phyloP scores from a whole-genome alignment of 2,329 filamentous ascomycete species.

The Monilinia polystroma region DNA sequence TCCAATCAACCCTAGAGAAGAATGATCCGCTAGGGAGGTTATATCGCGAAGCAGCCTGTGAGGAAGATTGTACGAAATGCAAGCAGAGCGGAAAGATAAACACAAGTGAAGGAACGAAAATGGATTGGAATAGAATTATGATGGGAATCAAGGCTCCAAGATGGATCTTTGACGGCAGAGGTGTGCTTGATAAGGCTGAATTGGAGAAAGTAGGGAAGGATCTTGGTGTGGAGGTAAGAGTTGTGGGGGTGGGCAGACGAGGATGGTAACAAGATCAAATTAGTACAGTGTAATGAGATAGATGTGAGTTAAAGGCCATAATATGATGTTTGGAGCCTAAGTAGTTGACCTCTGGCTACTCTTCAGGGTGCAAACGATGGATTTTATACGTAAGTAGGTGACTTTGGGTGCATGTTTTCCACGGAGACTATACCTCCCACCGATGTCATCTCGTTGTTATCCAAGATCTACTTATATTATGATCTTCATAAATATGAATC shows the following conservation, averaged over 20 bases:
- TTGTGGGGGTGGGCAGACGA: slow-evolving; percentile 27
- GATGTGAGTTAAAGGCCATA: background rate
- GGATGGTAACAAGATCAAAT: background rate
- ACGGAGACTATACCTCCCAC: background rate
- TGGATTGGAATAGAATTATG: slow-evolving; percentile 49
- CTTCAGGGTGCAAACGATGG: background rate
- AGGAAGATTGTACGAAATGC: slow-evolving; percentile 40
- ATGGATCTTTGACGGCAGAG: slow-evolving; percentile 50
- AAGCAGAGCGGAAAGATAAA: slow-evolving; percentile 26
- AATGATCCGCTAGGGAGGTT: slow-evolving; percentile 25
- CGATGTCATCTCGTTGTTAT: too few relatives aligned
- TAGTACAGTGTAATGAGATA: background rate
- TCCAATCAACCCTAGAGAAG: background rate
- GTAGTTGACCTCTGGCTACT: background rate
- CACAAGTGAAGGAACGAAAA: slow-evolving; percentile 25
- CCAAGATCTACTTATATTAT: too few relatives aligned
- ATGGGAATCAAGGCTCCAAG: slow-evolving; percentile 48
- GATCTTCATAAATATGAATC: too few relatives aligned
- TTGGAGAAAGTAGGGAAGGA: slow-evolving; percentile 36
- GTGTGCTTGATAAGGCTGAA: slow-evolving; percentile 36
- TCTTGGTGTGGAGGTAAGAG: slow-evolving; percentile 27
- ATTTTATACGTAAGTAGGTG: background rate
- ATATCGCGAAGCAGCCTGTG: slow-evolving; percentile 34
- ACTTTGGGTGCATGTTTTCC: background rate
- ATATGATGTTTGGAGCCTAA: background rate